Conservation (phyloP, 495 filamentous ascomycete species). For the Penicillium taxi region DNA sequence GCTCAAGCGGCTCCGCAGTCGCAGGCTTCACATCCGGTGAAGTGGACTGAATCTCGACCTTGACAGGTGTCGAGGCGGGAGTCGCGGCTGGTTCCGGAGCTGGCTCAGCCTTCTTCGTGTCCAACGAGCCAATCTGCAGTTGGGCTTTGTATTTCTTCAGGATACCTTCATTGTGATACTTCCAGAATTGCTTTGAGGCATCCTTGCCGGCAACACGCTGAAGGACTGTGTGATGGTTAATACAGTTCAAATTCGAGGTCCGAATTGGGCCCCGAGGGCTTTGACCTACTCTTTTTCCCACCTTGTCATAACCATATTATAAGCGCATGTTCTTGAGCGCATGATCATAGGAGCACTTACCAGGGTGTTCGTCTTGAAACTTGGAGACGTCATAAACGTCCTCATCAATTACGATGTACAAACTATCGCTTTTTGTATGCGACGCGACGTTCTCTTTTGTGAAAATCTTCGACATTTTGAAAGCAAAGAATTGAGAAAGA, state of each 20-base stretch:
- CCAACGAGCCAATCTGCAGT: constrained; percentile 82
- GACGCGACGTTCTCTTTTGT: constrained; percentile 75
- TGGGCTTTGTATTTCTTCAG: constrained; percentile 90
- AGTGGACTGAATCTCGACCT: constrained; percentile 46
- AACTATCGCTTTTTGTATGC: constrained; percentile 76
- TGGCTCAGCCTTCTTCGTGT: constrained; percentile 65
- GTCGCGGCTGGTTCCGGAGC: constrained; percentile 45
- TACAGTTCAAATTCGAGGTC: constrained; percentile 7
- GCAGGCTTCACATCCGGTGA: constrained; percentile 23
- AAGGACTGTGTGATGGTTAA: constrained; percentile 52
- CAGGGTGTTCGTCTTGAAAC: constrained; percentile 90
- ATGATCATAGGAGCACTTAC: constrained; percentile 31
- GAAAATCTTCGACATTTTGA: constrained; percentile 81
- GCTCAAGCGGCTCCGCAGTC: constrained; percentile 61
- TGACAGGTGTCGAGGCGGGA: constrained; percentile 20
- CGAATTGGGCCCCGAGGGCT: background rate
- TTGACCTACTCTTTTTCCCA: constrained; percentile 81
- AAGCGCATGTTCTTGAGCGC: constrained; percentile 4
- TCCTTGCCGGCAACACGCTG: constrained; percentile 92
- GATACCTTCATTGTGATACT: constrained; percentile 92
- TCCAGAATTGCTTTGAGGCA: constrained; percentile 98
- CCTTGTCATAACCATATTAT: constrained; percentile 38
- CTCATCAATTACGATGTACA: constrained; percentile 89
- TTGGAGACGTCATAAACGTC: constrained; percentile 96
- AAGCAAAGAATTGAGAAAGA: constrained; percentile 1